Evolutionary conservation across 352 stramenopile genomes (phyloP).

Genomic region (Pythium chondricola): DNA sequence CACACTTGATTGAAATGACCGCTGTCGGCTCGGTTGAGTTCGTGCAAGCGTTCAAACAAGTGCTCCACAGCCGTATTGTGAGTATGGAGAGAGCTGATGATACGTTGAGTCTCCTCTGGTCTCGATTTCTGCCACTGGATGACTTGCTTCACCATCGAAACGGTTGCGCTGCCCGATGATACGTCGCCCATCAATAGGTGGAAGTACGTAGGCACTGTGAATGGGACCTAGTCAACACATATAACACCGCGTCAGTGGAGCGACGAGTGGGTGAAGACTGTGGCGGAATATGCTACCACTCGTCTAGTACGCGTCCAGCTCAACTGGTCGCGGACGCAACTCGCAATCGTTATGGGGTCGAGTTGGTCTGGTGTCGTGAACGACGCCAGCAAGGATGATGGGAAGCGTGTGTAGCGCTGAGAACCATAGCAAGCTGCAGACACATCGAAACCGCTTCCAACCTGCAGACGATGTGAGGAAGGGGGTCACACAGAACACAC

Average conservation of each 20-base stretch:
- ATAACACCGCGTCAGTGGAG: too few species aligned
- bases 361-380: conserved; percentile 52
- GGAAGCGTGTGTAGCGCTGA: conserved; percentile 92
- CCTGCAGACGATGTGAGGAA: too few species aligned
- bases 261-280: too few species aligned
- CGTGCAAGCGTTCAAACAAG: conserved; percentile 11
- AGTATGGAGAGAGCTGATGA: conserved; percentile 29
- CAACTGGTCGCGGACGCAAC: conserved; percentile 30
- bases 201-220: conserved; percentile 60
- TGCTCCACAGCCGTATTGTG: conserved; percentile 32
- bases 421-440: conserved; percentile 92
- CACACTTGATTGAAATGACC: neutral
- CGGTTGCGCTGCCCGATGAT: conserved; percentile 87
- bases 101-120: conserved; percentile 19
- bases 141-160: conserved; percentile 82
- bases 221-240: conserved; percentile 44
- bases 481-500: too few species aligned
- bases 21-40: neutral
- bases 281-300: conserved; percentile 32
- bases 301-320: conserved; percentile 41
- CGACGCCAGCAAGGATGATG: conserved; percentile 37
- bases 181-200: conserved; percentile 95
- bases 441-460: conserved; percentile 97
- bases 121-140: conserved; percentile 31
- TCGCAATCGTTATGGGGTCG: conserved; percentile 43